Base-by-base conservation (phyloP, 108 stramenopile genomes). In the Bacterosira constricta region DNA sequence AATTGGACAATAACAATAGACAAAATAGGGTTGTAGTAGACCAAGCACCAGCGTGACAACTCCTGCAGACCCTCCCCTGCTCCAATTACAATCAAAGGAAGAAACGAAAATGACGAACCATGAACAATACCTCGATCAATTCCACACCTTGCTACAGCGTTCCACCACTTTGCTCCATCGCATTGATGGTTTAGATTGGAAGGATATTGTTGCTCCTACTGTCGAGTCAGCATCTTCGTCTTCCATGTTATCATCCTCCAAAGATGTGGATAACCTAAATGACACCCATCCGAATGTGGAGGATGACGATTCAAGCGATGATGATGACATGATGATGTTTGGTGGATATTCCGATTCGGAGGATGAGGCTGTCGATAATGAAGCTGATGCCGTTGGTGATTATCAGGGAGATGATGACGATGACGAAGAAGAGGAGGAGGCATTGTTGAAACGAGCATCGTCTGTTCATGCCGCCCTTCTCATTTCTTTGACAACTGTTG, bases 401-500 rank as follows among this genome's bases (percentile, higher is more conserved):
- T 29, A 26, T 9, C 51, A 56, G 10, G 17, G 5, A 20, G 55
- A 58, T 10, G 42, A 62, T 2, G 63, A 59, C 3, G 39, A 46
- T 3, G 69, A 45, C 11, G 66, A 51, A 1, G 77, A 80, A 38
- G 79, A 80, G 20, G 79, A 68, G 9, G 66, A 53, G 21, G 30
- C 66, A 9, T 25, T 80, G 35, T 38, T 80, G 36, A 80, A 73
- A 63, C 66, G 79, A 15, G 78, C 78, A 20, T 65, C 61, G 0
- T 66, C 60, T 11, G 79, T 80, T 7, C 79, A 80, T 58, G 47
- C 39, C 12, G 79, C 79, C 6, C 54, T 80, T 35, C 63, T 80
- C 13, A 35, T 67, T 15, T 61, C 79, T 3, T 15, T 57, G 2
- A 20, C 31, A 13, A 31, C 26, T 60, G 23, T 6, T 21, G 6